Base-by-base conservation (phyloP, 2,329 filamentous ascomycete species). In the Ascocoryne sarcoides region DNA sequence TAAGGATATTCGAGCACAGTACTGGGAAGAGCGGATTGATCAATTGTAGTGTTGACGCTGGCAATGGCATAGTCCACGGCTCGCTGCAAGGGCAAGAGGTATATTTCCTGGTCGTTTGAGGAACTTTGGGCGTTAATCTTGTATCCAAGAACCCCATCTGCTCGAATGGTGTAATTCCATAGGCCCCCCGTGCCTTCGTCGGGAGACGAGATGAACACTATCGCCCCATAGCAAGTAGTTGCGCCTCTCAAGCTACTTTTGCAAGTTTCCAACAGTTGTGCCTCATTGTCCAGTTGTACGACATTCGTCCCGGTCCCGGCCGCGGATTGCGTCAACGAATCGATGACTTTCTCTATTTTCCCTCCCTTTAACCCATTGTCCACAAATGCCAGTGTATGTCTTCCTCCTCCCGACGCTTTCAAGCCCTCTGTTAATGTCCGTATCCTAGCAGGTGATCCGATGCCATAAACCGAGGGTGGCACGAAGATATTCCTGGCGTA, bases 81-180 rank as follows among this genome's bases (percentile, higher is more conserved):
- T 46, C 78, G 76, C 60, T 94, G 88, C 16, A 95, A 66, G 1
- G 88, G 89, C 14, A 93, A 65, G 29, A 84, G 63, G 53, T 89
- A 94, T 15, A 90, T 67, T 60, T 95, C 72, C 35, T 76, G 76
- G 58, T 86, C 82, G 56, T 94, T 94, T 49, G 71, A 69, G 32
- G 69, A 61, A n/a, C 67, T 66, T 23, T 79, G 67, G 20, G 82
- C 73, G 48, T 81, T 70, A 45, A 93, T 78, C 40, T 71, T 74
- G 5, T 62, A 59, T 15, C 80, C 79, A 42, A 94, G 69, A 0
- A 76, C 69, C 26, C 81, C 81, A 57, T 95, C 89, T 2, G 79
- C 79, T 42, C 84, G 71, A 18, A 95, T 68, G 0, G 85, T 89
- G 57, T 95, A 95, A 62, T 92, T 93, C 89, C 89, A 95, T 32